A percentile compares a stretch with the other conserved stretches of the same genome.
Conservation (phyloP, 208 protist species). For the Tritrichomonas musculus region DNA sequence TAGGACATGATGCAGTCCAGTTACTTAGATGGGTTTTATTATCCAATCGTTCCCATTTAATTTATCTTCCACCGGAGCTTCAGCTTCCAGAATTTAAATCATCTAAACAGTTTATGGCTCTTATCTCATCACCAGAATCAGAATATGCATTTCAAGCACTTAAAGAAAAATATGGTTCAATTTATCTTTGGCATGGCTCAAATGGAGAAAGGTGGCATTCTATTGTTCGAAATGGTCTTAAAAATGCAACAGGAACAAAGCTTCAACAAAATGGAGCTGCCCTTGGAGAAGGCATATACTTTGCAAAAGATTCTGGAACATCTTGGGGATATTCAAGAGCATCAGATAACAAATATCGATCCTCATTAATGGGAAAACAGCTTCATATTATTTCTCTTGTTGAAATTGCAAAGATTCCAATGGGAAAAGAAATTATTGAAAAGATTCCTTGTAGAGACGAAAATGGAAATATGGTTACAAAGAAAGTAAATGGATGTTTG, state of each 20-base stretch:
- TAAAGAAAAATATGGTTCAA: not conserved
- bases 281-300: constrained; percentile 25
- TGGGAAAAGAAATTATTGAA: too few species aligned
- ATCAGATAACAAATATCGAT: not conserved
- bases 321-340: not conserved
- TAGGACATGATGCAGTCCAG: not conserved
- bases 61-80: not conserved
- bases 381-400: not conserved
- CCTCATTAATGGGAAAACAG: not conserved
- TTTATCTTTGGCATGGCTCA: constrained; percentile 21
- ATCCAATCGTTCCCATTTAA: not conserved
- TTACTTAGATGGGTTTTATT: not conserved
- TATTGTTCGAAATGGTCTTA: constrained; percentile 20
- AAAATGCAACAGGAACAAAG: not conserved
- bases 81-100: not conserved
- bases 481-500: not conserved
- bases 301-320: not conserved
- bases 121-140: not conserved
- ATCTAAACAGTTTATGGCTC: not conserved
- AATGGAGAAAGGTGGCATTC: not conserved
- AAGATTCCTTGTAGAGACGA: too few species aligned
- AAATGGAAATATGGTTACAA: too few species aligned
- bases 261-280: not conserved
- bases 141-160: not conserved
- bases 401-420: not conserved